Base-by-base conservation (phyloP, 768 basidiomycete genomes). In the Podaxis mareebaensis region DNA sequence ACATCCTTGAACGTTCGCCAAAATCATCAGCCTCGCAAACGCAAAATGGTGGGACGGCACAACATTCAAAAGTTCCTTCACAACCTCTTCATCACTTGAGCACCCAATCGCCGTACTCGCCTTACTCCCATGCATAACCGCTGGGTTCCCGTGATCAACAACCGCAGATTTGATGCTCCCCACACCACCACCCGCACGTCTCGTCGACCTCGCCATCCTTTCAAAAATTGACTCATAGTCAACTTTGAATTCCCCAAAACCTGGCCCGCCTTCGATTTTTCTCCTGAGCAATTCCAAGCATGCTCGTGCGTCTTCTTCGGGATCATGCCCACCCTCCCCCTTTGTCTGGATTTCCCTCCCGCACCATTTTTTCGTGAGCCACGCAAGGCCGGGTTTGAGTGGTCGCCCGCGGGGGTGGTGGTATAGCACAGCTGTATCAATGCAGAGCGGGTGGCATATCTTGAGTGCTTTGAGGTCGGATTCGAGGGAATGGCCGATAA, bases 331-430 rank as follows among this genome's bases (percentile, higher is more conserved):
- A 2, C 90, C 91, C 55, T 91, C 90, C 0, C 93, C 93, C 0
- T 85, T 78, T 0, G 83, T 85, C 74, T 99, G 96, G 48, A 99
- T 99, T 68, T 95, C 92, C 56, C 91, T 84, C 11, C 85, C 85
- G 61, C 93, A 89, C 94, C 95, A 98, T 71, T 93, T 94, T 71
- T 92, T 92, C 51, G 93, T 93, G 51, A 99, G 85, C 95, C 95
- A 98, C n/a, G 95, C 95, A 6, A 99, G 83, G 1, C 93, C 94
- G 0, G 96, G 94, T 76, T 98, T 99, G 65, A 94, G 85, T 0
- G 96, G 95, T 44, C 93, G 85, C 1, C 96, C 95, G 20, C 94
- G 89, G 0, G 96, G 94, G 75, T 99, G 96, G 71, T 95, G 91
- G 76, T 89, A 99, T 10, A 90, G 73, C 4, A 99, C 71, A 0